Base-by-base conservation (phyloP, 2,329 filamentous ascomycete genomes). In the Cadophora gregata region DNA sequence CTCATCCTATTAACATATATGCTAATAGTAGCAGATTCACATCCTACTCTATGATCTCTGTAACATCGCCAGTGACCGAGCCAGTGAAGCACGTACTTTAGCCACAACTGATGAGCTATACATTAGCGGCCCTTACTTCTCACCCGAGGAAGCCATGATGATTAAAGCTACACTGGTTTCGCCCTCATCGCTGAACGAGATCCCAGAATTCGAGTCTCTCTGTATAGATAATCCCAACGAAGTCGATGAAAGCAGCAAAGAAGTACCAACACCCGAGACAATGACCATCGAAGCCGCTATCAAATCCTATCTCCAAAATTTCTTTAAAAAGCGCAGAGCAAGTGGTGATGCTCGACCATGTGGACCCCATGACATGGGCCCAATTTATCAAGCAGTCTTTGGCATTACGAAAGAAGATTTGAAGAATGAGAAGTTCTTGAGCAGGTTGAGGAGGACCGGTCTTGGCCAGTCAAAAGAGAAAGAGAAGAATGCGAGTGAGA, bases 331-430 rank as follows among this genome's bases (percentile, higher is more conserved):
- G 64, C 69, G 74, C 19, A 71, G 66, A 64, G 74, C 75, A 24
- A 76, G 74, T 64, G 74, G 73, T 16, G 76, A 77, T 64, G 64
- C 67, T 12, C 58, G 74, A 60, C 75, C 74, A 10, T 75, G 70
- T 56, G 75, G 75, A 45, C 72, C 74, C 9, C 75, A 76, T 68
- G 75, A 74, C 56, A 72, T 76, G 67, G 72, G 8, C n/a, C 59
- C 70, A 25, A 63, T 71, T 48, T 71, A 70, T 63, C 21, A 47
- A 47, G 63, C 53, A 31, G 70, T 74, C 6, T 72, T 73, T 65
- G 63, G 66, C 6, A 65, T 74, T 62, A 33, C 33, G 19, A 68
- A 66, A 31, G 67, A 66, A 24, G 69, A 69, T 16, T 63, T 72
- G 51, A 67, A 47, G 51, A 55, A 70, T 59, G 63, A 72, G n/a